Base-by-base conservation (phyloP, 2,329 filamentous ascomycete species). In the Ceratocystis harringtonii region DNA sequence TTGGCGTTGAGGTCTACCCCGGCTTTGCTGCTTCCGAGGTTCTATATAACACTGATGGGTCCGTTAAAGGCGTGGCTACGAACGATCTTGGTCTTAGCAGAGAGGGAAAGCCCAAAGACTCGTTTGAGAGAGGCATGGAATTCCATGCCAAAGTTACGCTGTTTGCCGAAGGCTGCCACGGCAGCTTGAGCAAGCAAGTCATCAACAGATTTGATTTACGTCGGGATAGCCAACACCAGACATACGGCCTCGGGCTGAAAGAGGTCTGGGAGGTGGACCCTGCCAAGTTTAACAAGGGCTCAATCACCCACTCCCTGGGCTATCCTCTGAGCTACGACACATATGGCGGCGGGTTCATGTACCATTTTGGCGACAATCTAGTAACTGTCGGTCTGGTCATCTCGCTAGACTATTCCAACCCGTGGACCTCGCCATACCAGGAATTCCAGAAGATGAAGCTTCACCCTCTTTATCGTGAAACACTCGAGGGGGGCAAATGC, bases 401-500 rank as follows among this genome's bases (percentile, higher is more conserved):
- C 45, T 92, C 92, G 28, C 81, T 99, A 64, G 94, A 99, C 78
- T 99, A 99, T 75, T 81, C 89, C 52, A 99, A 99, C 76, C 94
- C 94, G 0, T 99, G 92, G 90, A 77, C 97, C 65, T 94, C 92
- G 2, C 94, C 94, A 0, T 99, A 97, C 74, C 84, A 86, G 66
- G 94, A 99, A 74, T 99, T 99, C 75, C 94, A 99, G 75, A 96
- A 95, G 79, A 87, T 99, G 80, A 99, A 99, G 81, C 88, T 92
- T 71, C 94, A 99, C 75, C 92, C 94, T n/a, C 78, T 95, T 62
- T 97, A 95, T 80, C 85, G 81, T 69, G 80, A 84, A 4, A 86
- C 92, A 19, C 82, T 99, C n/a, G 90, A 97, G 75, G 92, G 92
- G 67, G 94, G 94, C 70, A 96, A 95, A 78, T 97, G 94, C 75